Evolutionary conservation across 2,329 filamentous ascomycete species (phyloP), one percentile per base, ranked within the genome.

Genomic region (Fusarium abutilonis): DNA sequence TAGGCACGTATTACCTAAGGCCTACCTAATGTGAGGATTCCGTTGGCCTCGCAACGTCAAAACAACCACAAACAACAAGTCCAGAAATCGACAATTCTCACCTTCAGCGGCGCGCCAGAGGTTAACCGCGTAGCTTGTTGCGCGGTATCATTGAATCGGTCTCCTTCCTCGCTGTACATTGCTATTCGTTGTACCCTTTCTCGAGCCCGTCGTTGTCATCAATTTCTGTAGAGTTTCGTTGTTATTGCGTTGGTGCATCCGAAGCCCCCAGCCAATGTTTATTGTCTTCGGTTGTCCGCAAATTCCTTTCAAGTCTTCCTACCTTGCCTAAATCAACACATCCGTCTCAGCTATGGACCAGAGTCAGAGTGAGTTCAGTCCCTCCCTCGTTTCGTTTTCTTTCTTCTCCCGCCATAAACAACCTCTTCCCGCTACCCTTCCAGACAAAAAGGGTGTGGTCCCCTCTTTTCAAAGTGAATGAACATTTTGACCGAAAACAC

Each of bases 1-100:
- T 28, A 28, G 26, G 26, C 26, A 28, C 26, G 32, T 52, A 46
- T 58, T 60, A 71, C 63, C 66, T 71, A 73, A 52, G 56, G 31
- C 9, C 10, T 35, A 10, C 31, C 10, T 4, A 13, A 3, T 9
- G 6, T 14, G 11, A 14, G 13, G 11, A 13, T 32, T 32, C 31
- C 52, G 76, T 78, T 78, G 76, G 75, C 76, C 76, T 77, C 76
- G 76, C 76, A 78, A 78, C 75, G 76, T 70, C 67, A 75, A 76
- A 74, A 75, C 72, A 77, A 77, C 68, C 70, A 77, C 74, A 77
- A 26, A 77, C 74, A 77, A 77, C 71, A 66, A 60, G 59, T 64
- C 56, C 65, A 64, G 60, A 71, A 26, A 26, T 29, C 67, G 62
- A 66, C 70, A 66, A 64, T 65, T 63, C 50, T 56, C 62, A 70